Percentiles rank a stretch among this genome's conserved stretches.
Conservation (phyloP, 177 flowering plant species). For the Vitis hybrid region DNA sequence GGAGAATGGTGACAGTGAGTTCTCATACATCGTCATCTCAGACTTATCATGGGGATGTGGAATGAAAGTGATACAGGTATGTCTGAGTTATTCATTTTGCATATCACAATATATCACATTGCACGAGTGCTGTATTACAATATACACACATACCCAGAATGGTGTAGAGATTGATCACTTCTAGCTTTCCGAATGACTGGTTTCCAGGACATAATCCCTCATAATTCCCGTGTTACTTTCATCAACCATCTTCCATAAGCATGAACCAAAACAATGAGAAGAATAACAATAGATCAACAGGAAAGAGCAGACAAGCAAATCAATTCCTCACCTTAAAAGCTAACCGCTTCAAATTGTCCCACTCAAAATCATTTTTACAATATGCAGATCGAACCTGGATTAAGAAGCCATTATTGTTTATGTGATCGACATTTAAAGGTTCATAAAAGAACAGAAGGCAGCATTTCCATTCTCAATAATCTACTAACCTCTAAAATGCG, state of each 20-base stretch:
- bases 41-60: too few species aligned
- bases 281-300: background rate
- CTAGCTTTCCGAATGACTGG: slow-evolving; percentile 49
- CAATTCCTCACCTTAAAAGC: slow-evolving; percentile 48
- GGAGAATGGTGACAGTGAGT: too few species aligned
- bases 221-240: slow-evolving; percentile 74
- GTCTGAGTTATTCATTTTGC: too few species aligned
- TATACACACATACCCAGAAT: too few species aligned
- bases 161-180: slow-evolving; percentile 23
- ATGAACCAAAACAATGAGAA: background rate
- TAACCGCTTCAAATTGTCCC: slow-evolving; percentile 87
- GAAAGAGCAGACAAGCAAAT: background rate
- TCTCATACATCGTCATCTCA: too few species aligned
- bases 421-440: too few species aligned
- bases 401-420: background rate
- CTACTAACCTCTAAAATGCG: slow-evolving; percentile 78
- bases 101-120: too few species aligned
- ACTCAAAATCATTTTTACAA: slow-evolving; percentile 82
- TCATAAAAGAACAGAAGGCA: too few species aligned
- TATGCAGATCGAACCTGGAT: slow-evolving; percentile 87
- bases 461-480: background rate
- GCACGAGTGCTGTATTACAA: too few species aligned
- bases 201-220: slow-evolving; percentile 81
- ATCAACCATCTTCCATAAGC: slow-evolving; percentile 58
- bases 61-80: too few species aligned